These are phyloP conservation scores for Medicago lupulina DNA, from an alignment of 306 rosid species.

Conservation along the genomic window DNA sequence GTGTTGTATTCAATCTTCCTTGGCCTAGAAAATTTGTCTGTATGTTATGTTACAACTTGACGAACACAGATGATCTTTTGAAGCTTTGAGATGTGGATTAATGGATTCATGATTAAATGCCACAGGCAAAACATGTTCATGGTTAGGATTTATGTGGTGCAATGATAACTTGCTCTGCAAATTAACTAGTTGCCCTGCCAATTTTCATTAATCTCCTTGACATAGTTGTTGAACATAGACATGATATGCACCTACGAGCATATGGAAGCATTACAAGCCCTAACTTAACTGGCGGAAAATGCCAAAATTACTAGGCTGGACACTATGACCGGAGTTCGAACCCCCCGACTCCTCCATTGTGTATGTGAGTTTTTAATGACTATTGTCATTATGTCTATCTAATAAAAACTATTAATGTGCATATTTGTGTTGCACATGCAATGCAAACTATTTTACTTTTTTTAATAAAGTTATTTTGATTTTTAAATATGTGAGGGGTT, in stretches of 20 bases:
- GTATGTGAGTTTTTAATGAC: no score
- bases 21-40: background rate
- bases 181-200: background rate
- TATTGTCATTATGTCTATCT: no score
- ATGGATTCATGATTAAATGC: conserved; percentile 16
- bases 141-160: background rate
- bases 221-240: background rate
- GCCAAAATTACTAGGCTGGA: no score
- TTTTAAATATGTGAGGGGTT: background rate
- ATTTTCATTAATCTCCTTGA: background rate
- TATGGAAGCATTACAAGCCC: no score
- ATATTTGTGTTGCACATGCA: no score
- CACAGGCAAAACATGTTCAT: background rate
- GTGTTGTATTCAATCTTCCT: conserved; percentile 11
- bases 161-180: background rate
- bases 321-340: no score
- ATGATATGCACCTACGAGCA: background rate
- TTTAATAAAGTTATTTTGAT: background rate
- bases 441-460: background rate
- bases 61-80: conserved; percentile 6
- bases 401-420: background rate
- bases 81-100: conserved; percentile 27
- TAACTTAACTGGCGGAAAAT: no score
- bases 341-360: no score
- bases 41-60: conserved; percentile 11